A percentile compares a stretch with the other conserved stretches of the same genome.
phyloP scores from a whole-genome alignment of 345 rosid genomes.

The Melastoma malabathricum region DNA sequence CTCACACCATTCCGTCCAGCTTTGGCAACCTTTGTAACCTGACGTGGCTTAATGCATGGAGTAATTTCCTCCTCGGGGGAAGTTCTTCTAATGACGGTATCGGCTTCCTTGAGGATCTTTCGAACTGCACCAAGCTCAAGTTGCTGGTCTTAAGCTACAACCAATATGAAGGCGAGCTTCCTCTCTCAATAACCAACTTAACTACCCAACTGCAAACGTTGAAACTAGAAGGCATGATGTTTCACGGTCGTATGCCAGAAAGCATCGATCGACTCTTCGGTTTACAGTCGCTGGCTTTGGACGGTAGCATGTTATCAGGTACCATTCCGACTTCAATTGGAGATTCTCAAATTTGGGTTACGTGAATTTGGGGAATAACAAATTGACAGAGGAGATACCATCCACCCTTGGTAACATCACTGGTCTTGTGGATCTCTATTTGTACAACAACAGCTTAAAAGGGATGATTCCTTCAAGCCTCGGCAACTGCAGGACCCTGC shows the following conservation, averaged over 20 bases:
- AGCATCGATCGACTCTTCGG: slow-evolving; percentile 6
- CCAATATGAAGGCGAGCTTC: slow-evolving; percentile 7
- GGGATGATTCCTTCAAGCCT: slow-evolving; percentile 13
- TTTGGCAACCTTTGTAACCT: slow-evolving; percentile 2
- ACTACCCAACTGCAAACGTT: slow-evolving; percentile 1
- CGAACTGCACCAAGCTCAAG: slow-evolving; percentile 6
- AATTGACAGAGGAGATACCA: slow-evolving; percentile 6
- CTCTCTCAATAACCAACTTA: slow-evolving; percentile 4
- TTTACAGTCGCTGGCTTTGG: not conserved
- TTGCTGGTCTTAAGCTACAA: not conserved
- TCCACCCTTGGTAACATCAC: slow-evolving; percentile 8
- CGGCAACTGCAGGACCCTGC: slow-evolving; percentile 3
- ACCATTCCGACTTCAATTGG: slow-evolving; percentile 8
- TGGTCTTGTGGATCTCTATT: not conserved
- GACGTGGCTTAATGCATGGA: not conserved
- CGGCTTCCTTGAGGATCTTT: slow-evolving; percentile 8
- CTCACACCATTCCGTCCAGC: slow-evolving; percentile 1
- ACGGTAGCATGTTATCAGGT: slow-evolving; percentile 3
- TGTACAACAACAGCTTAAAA: slow-evolving; percentile 8
- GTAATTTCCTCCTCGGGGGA: slow-evolving; percentile 2
- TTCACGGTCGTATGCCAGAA: slow-evolving; percentile 3
- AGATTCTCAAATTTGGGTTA: slow-evolving; percentile 5
- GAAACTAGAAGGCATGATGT: slow-evolving; percentile 1
- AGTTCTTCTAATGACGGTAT: not conserved
- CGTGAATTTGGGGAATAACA: slow-evolving; percentile 5